These are phyloP conservation scores for Pleurotus pulmonarius DNA, from an alignment of 768 basidiomycete genomes.

Conservation along the genomic window DNA sequence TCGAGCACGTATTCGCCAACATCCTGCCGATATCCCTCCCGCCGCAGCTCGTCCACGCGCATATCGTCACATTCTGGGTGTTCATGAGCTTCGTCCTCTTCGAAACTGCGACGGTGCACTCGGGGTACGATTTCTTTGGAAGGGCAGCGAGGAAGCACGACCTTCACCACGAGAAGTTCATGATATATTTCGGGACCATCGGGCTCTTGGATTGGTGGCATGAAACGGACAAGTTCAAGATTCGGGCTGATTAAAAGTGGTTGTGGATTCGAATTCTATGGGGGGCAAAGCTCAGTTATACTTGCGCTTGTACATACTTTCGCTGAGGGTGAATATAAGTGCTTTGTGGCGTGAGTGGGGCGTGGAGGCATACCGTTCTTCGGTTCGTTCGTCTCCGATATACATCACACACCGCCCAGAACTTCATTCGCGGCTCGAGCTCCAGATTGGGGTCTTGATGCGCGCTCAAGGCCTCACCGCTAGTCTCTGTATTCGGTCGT, in stretches of 20 bases:
- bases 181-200: constrained; percentile 21
- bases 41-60: constrained; percentile 17
- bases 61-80: constrained; percentile 23
- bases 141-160: constrained; percentile 21
- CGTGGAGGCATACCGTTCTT: too few species aligned
- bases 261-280: too few species aligned
- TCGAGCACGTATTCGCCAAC: constrained; percentile 24
- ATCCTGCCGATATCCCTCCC: constrained; percentile 22
- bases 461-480: too few species aligned
- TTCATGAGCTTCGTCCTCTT: constrained; percentile 21
- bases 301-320: too few species aligned
- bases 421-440: too few species aligned
- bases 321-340: too few species aligned
- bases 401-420: too few species aligned
- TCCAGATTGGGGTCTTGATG: too few species aligned
- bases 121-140: constrained; percentile 23
- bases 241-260: neutral
- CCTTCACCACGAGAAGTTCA: constrained; percentile 23
- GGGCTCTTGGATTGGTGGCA: constrained; percentile 19
- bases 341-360: too few species aligned
- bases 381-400: too few species aligned
- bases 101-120: constrained; percentile 23
- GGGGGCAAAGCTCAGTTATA: too few species aligned
- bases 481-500: too few species aligned
- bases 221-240: neutral